These are phyloP conservation scores for Lentinus brumalis DNA, from an alignment of 768 basidiomycete species.

Conservation along the genomic window DNA sequence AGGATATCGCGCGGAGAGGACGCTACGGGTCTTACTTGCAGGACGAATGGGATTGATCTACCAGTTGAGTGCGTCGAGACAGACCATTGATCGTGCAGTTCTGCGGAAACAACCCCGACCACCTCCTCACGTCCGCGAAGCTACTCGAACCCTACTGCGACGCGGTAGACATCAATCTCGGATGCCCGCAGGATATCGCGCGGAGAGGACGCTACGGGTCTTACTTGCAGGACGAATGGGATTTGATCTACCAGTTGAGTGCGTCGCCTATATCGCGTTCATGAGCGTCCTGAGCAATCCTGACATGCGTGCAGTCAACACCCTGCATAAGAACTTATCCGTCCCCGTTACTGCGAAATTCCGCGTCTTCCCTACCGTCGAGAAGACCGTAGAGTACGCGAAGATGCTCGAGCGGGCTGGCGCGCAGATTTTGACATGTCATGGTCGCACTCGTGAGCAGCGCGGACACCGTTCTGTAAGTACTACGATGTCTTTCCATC, in stretches of 20 bases:
- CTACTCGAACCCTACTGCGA: constrained; percentile 80
- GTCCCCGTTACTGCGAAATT: constrained; percentile 98
- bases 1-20: constrained; percentile 89
- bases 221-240: constrained; percentile 96
- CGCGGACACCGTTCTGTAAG: constrained; percentile 77
- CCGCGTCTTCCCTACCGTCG: constrained; percentile 81
- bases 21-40: constrained; percentile 89
- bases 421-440: constrained; percentile 92
- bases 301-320: constrained; percentile 62
- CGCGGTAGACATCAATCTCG: constrained; percentile 92
- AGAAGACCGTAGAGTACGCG: constrained; percentile 92
- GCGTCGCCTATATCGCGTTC: not conserved
- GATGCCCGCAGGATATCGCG: constrained; percentile 93
- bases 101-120: constrained; percentile 86
- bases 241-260: constrained; percentile 62
- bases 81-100: constrained; percentile 92
- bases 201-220: constrained; percentile 83
- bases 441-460: constrained; percentile 90
- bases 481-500: constrained; percentile 18
- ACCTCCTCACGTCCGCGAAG: constrained; percentile 76
- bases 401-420: constrained; percentile 95
- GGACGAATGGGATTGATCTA: constrained; percentile 95
- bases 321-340: constrained; percentile 76
- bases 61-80: constrained; percentile 71
- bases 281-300: not conserved